A percentile compares a stretch with the other conserved stretches of the same genome.
Conservation (phyloP, 73 alveolate genomes). For the Paramecium bursaria region DNA sequence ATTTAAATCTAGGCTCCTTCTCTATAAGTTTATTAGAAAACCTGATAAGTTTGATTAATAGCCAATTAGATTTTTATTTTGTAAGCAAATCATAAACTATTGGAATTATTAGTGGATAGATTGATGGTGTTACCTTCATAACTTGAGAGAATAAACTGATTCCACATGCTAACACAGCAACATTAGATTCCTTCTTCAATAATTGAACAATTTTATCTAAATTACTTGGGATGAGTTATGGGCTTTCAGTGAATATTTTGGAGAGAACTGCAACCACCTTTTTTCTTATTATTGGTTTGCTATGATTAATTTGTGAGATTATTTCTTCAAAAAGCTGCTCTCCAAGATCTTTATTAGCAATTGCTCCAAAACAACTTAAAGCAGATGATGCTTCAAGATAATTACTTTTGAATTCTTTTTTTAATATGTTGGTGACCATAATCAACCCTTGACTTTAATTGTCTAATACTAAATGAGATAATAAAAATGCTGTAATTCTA, state of each 20-base stretch:
- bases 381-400: conserved; percentile 21
- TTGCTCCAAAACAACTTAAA: conserved; percentile 42
- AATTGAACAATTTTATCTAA: background rate
- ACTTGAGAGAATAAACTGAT: conserved; percentile 9
- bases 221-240: conserved; percentile 13
- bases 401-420: conserved; percentile 21
- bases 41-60: conserved; percentile 24
- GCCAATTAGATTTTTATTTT: conserved; percentile 49
- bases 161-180: conserved; percentile 37
- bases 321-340: conserved; percentile 1
- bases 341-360: conserved; percentile 47
- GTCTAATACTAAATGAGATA: conserved; percentile 39
- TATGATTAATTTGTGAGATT: conserved; percentile 2
- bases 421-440: conserved; percentile 15
- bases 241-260: background rate
- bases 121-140: conserved; percentile 3
- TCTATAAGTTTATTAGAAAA: conserved; percentile 26
- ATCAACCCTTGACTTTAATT: conserved; percentile 16
- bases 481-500: conserved; percentile 5
- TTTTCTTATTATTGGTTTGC: conserved; percentile 33
- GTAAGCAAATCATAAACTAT: conserved; percentile 14
- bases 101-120: background rate
- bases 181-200: conserved; percentile 13
- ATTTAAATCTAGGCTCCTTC: conserved; percentile 40
- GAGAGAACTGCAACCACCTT: conserved; percentile 43